Conservation (phyloP, 805 yeast species). For the Komagataella pastoris region DNA sequence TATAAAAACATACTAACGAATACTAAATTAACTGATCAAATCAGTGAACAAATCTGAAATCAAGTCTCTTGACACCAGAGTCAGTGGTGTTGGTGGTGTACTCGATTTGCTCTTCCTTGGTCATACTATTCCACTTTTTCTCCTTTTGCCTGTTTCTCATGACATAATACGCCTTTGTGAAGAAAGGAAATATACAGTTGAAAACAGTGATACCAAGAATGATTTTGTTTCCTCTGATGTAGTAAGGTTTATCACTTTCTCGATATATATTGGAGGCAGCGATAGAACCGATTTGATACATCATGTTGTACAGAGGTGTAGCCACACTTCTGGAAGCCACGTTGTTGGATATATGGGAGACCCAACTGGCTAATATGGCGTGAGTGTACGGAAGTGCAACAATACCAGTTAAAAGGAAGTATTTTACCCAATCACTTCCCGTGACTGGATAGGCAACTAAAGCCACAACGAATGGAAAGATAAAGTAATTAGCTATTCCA, state of each 20-base stretch:
- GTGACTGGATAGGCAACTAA: conserved; percentile 8
- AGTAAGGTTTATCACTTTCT: conserved; percentile 16
- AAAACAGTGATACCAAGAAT: conserved; percentile 14
- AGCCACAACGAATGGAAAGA: conserved; percentile 12
- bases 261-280: conserved; percentile 16
- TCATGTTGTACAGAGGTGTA: conserved; percentile 17
- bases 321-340: conserved; percentile 16
- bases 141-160: conserved; percentile 15
- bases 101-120: conserved; percentile 26
- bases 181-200: conserved; percentile 12
- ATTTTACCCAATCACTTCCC: conserved; percentile 2
- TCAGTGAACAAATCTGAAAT: conserved; percentile 10
- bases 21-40: background rate
- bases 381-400: conserved; percentile 24
- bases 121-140: conserved; percentile 28
- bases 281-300: conserved; percentile 15
- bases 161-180: conserved; percentile 12
- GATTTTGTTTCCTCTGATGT: conserved; percentile 14
- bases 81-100: conserved; percentile 29
- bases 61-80: conserved; percentile 39
- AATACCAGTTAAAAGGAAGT: conserved; percentile 6
- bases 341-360: conserved; percentile 13
- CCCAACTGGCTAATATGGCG: conserved; percentile 7
- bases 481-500: conserved; percentile 21
- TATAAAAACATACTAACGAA: too few species aligned